A percentile compares a stretch with the other conserved stretches of the same genome.
These are phyloP conservation scores for Lablab purpureus DNA, from an alignment of 306 rosid species.

Conservation along the genomic window DNA sequence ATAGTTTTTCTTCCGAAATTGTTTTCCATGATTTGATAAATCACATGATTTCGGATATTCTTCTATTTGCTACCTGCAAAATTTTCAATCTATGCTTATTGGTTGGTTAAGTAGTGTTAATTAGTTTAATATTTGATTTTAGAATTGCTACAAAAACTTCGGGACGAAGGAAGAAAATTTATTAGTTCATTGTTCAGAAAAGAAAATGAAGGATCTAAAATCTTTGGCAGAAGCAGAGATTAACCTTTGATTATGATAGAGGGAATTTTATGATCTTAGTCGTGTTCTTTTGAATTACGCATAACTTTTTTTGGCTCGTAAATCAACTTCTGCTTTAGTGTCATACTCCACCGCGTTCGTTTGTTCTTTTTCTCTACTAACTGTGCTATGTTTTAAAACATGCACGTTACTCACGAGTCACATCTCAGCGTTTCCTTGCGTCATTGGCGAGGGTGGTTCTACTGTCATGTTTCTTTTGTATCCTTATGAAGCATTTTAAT, in stretches of 20 bases:
- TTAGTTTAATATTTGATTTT: too few species aligned
- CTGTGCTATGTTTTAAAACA: neutral
- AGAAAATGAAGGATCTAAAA: neutral
- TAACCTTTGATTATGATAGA: neutral
- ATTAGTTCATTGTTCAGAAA: too few species aligned
- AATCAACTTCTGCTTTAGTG: neutral
- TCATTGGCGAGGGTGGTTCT: slow-evolving; percentile 9
- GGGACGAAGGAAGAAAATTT: neutral
- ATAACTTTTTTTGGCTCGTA: neutral
- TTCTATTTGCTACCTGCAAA: too few species aligned
- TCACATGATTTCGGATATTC: too few species aligned
- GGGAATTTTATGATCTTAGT: too few species aligned
- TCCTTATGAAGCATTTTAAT: neutral
- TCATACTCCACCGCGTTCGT: neutral
- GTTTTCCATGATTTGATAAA: too few species aligned
- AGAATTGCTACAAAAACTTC: too few species aligned
- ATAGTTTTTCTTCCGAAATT: too few species aligned
- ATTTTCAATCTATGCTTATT: too few species aligned
- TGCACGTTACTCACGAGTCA: too few species aligned
- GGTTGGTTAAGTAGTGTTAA: too few species aligned
- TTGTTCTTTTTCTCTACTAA: neutral
- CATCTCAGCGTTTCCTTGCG: too few species aligned
- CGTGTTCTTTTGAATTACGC: neutral
- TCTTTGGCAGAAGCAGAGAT: neutral
- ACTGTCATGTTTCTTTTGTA: neutral